Conservation (phyloP, 768 basidiomycete genomes). For the Solioccasus polychromus region DNA sequence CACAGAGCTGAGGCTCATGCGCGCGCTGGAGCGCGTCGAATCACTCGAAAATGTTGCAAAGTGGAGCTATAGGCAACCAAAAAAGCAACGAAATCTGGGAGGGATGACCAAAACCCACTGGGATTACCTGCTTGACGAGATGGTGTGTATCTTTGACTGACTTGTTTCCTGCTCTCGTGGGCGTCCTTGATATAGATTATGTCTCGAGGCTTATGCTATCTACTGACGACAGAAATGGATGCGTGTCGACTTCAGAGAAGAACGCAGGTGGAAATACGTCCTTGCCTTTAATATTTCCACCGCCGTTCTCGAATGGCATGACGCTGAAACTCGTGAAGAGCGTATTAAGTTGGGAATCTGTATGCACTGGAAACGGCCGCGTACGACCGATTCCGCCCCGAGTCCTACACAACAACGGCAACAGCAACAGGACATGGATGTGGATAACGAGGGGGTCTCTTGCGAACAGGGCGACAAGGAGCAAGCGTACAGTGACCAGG, state of each 20-base stretch:
- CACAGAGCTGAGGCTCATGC: constrained; percentile 70
- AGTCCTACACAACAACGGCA: constrained; percentile 29
- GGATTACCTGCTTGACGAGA: constrained; percentile 96
- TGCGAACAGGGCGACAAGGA: constrained; percentile 24
- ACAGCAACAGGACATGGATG: constrained; percentile 30
- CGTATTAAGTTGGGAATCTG: constrained; percentile 65
- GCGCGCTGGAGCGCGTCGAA: constrained; percentile 84
- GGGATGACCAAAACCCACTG: constrained; percentile 81
- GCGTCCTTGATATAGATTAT: background rate
- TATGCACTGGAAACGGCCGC: constrained; percentile 58
- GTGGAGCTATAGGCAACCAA: constrained; percentile 95
- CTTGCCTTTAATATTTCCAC: constrained; percentile 80
- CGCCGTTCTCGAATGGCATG: constrained; percentile 86
- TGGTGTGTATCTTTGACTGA: constrained; percentile 51
- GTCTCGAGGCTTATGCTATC: constrained; percentile 8
- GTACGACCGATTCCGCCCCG: constrained; percentile 24
- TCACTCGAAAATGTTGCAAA: constrained; percentile 70
- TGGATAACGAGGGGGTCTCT: constrained; percentile 24
- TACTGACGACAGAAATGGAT: constrained; percentile 79
- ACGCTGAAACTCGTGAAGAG: constrained; percentile 60
- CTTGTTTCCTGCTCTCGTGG: background rate
- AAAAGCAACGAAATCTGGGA: constrained; percentile 83
- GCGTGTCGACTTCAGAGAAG: constrained; percentile 92
- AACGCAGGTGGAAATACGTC: constrained; percentile 87
- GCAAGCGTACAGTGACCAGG: constrained; percentile 26